A percentile compares a stretch with the other conserved stretches of the same genome.
These are phyloP conservation scores for Pleurostoma richardsiae DNA, from an alignment of 2,329 filamentous ascomycete species.

Conservation along the genomic window DNA sequence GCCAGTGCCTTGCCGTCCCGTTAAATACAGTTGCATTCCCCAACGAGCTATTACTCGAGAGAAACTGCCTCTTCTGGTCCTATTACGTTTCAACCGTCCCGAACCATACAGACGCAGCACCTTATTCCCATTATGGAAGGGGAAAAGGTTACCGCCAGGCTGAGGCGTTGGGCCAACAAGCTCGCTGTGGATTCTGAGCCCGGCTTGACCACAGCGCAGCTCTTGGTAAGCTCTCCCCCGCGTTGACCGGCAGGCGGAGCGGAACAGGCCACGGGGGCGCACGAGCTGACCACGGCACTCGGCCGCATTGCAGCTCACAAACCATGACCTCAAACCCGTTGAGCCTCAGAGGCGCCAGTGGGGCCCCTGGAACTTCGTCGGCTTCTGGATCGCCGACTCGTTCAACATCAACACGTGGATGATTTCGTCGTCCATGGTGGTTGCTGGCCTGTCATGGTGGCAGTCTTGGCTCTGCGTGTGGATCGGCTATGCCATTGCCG, in stretches of 20 bases:
- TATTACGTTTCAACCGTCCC: slow-evolving; percentile 1
- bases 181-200: slow-evolving; percentile 70
- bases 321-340: slow-evolving; percentile 76
- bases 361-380: slow-evolving; percentile 83
- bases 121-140: slow-evolving; percentile 21
- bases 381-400: slow-evolving; percentile 79
- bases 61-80: not conserved
- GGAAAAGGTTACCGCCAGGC: slow-evolving; percentile 20
- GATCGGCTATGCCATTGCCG: slow-evolving; percentile 77
- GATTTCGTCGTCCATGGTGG: slow-evolving; percentile 81
- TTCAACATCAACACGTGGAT: slow-evolving; percentile 95
- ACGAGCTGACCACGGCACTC: slow-evolving; percentile 6
- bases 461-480: slow-evolving; percentile 87
- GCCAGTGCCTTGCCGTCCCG: not conserved
- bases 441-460: slow-evolving; percentile 80
- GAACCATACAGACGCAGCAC: slow-evolving; percentile 3
- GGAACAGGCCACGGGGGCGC: not conserved
- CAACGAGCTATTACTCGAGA: slow-evolving; percentile 4
- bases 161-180: slow-evolving; percentile 47
- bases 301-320: slow-evolving; percentile 55
- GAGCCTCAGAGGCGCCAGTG: slow-evolving; percentile 77
- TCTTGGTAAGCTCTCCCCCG: slow-evolving; percentile 54
- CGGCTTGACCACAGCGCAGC: slow-evolving; percentile 70
- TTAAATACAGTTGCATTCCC: not conserved
- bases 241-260: slow-evolving; percentile 1